Base-by-base conservation (phyloP, 768 basidiomycete genomes). In the Tylopilus sp. region DNA sequence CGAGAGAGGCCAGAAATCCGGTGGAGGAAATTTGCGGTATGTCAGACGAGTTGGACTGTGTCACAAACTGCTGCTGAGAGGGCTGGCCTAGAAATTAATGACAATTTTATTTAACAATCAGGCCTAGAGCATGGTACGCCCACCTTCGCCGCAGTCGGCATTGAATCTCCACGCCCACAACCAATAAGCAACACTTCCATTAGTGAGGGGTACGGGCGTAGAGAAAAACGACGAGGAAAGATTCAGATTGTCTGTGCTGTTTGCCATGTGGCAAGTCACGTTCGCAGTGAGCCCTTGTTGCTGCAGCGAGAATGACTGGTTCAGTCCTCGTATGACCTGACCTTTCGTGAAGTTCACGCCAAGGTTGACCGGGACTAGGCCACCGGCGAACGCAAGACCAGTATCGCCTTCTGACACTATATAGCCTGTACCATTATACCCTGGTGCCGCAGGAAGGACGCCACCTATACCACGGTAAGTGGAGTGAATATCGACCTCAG, bases 211-310 rank as follows among this genome's bases (percentile, higher is more conserved):
- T 18, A 54, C 18, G 8, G 49, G 21, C 15, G 45, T 41, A 15
- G 53, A 6, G 6, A 44, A 10, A 20, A 18, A 43, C 4, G 53
- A 9, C 4, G 50, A 36, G 21, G 4, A 6, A 7, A 22, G 1
- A 28, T 44, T 31, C 9, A 33, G 12, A 21, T 15, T 30, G 20
- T 21, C 18, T 31, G 35, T 21, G 5, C 36, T 39, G 35, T 31
- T 25, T 13, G 12, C 6, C 39, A 2, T 30, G 8, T 6, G 20
- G 44, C 48, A 52, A 1, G 33, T 42, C 26, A 60, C 51, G 12
- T 61, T 25, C 15, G 58, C 59, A 17, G 55, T 61, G 11, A 60
- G n/a, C 21, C 59, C 60, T 40, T 61, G 59, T 41, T 62, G 59
- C 22, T n/a, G 13, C 15, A 61, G 15, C 1, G 41, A n/a, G 17